Evolutionary conservation across 2,329 filamentous ascomycete genomes (phyloP).

Genomic region (Fusarium dlaminii): DNA sequence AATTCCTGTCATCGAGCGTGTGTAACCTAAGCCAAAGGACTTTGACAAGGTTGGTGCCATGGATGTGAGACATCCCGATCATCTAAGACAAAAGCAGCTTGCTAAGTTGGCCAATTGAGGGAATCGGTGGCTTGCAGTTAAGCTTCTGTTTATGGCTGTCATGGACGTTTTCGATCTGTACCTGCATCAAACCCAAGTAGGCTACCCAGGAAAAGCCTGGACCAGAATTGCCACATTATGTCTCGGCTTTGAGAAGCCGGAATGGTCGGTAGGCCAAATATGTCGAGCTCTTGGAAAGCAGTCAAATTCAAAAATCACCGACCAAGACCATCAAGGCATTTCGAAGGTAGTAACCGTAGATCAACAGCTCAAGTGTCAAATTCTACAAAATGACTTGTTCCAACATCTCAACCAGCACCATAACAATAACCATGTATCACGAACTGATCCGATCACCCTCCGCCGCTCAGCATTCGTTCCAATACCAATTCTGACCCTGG

Average conservation of each 20-base stretch:
- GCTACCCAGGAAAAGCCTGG: background rate
- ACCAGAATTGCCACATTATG: background rate
- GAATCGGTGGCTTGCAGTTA: background rate
- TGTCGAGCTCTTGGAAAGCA: background rate
- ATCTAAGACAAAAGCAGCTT: background rate
- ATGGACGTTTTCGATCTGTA: background rate
- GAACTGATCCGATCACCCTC: background rate
- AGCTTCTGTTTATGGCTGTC: constrained; percentile 17
- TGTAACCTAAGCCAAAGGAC: no score
- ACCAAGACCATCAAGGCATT: fast-evolving
- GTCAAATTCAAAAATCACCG: background rate
- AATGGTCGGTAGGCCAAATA: background rate
- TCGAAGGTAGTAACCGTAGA: background rate
- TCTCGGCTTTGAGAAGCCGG: background rate
- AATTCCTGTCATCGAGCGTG: background rate
- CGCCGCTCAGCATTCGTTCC: background rate
- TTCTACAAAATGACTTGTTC: background rate
- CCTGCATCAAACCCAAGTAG: background rate
- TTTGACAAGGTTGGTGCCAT: background rate
- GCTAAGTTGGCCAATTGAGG: fast-evolving
- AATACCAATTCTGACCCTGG: no score
- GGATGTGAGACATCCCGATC: background rate
- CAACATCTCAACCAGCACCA: background rate
- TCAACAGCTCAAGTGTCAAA: background rate
- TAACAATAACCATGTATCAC: background rate